phyloP scores from a whole-genome alignment of 225 moss, liverwort and hornwort species.

The Pseudisothecium myosuroides region DNA sequence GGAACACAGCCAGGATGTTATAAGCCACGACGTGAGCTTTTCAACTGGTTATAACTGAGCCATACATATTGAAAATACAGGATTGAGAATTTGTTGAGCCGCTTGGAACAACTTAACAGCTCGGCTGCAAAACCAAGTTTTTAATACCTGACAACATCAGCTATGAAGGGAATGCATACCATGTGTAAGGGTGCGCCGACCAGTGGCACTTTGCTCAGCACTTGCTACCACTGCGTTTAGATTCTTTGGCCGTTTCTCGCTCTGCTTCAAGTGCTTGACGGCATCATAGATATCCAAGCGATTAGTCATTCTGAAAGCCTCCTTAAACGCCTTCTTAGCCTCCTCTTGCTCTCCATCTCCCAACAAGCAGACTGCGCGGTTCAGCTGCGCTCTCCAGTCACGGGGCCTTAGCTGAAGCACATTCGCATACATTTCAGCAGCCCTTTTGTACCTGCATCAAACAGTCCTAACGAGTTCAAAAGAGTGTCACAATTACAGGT shows the following conservation, averaged over 20 bases:
- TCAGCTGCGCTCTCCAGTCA: slow-evolving; percentile 96
- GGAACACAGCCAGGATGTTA: not conserved
- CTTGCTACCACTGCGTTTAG: slow-evolving; percentile 39
- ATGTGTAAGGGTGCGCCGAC: slow-evolving; percentile 37
- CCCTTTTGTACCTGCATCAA: slow-evolving; percentile 57
- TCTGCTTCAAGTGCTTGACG: slow-evolving; percentile 79
- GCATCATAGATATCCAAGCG: slow-evolving; percentile 96
- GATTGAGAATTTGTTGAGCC: not conserved
- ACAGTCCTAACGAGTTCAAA: not conserved
- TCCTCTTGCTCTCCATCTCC: slow-evolving; percentile 81
- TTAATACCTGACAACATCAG: not conserved
- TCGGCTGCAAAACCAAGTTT: not conserved
- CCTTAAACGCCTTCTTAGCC: slow-evolving; percentile 85
- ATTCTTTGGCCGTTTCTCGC: slow-evolving; percentile 72
- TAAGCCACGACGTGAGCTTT: not conserved
- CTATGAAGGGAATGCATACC: slow-evolving; percentile 6
- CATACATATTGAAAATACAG: not conserved
- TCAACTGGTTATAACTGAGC: not conserved
- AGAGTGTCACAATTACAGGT: not conserved
- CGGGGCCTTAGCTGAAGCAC: slow-evolving; percentile 74
- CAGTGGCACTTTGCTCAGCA: slow-evolving; percentile 76
- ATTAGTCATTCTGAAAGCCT: slow-evolving; percentile 89
- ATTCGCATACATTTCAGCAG: slow-evolving; percentile 78
- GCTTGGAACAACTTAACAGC: not conserved
- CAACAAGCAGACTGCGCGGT: slow-evolving; percentile 74